Percentiles rank a stretch among this genome's conserved stretches.
Evolutionary conservation across 768 basidiomycete genomes (phyloP).

Genomic region (Phaeotremella skinneri): DNA sequence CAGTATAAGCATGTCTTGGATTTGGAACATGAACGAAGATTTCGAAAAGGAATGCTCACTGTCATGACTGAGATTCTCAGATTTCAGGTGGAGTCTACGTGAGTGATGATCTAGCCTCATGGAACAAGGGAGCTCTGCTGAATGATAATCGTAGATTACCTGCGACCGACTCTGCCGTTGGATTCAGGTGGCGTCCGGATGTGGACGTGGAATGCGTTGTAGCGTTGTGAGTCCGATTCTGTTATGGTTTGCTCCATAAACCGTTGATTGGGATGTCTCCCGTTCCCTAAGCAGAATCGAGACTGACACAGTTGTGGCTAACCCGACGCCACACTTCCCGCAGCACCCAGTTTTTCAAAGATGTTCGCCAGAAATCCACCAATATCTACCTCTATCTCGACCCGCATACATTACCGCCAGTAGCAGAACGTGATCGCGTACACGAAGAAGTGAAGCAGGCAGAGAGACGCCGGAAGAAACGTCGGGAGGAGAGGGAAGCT

Average conservation of each 20-base stretch:
- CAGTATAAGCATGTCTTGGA: conserved; percentile 24
- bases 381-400: conserved; percentile 4
- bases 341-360: conserved; percentile 17
- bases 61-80: conserved; percentile 11
- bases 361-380: conserved; percentile 16
- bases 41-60: conserved; percentile 19
- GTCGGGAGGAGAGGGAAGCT: conserved; percentile 6
- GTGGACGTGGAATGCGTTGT: conserved; percentile 2
- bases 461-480: conserved; percentile 8
- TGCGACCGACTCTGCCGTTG: conserved; percentile 1
- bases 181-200: conserved; percentile 9
- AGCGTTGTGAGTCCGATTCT: conserved; percentile 9
- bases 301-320: not conserved
- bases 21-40: conserved; percentile 30
- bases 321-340: not conserved
- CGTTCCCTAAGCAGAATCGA: not conserved
- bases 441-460: conserved; percentile 14
- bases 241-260: not conserved
- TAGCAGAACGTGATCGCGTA: conserved; percentile 16
- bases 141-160: not conserved
- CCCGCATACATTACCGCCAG: conserved; percentile 6
- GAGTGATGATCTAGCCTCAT: no score
- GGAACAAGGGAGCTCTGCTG: no score
- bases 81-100: conserved; percentile 20
- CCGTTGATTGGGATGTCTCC: not conserved